Base-by-base conservation (phyloP, 768 basidiomycete species). In the Mycena galericulata region DNA sequence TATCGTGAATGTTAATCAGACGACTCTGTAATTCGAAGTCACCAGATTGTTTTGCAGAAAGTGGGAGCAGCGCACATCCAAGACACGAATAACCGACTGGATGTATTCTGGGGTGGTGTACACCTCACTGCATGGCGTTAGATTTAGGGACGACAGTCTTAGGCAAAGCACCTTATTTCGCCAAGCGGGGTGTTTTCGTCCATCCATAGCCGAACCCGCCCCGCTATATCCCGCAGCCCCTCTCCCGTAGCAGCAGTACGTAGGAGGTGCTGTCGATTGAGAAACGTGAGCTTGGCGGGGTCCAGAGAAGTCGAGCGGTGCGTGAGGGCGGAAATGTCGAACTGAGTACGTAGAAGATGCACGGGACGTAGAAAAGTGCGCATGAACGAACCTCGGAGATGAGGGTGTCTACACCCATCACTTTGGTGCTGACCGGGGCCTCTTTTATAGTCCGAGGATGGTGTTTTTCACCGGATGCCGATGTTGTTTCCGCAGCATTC, bases 181-280 rank as follows among this genome's bases (percentile, higher is more conserved):
- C 90, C 92, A 0, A 83, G 76, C 10, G 84, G 81, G 58, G 86
- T 88, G n/a, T 93, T 77, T 34, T 83, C 74, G 14, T 81, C 79
- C 43, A 72, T 51, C 70, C 66, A 72, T 17, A 29, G 30, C 12
- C 86, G 87, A 17, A 88, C 86, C 60, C 89, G 82, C 47, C 81
- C 77, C 3, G 91, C 88, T 5, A 95, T 82, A 0, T 78, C 73
- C n/a, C 80, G 74, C 27, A 91, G 81, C 1, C 87, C 89, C 17
- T 85, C 79, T 2, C 86, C 79, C 8, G 81, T 82, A 18, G 86
- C 80, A 74, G 89, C 86, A 62, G 80, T 83, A 20, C 82, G 82
- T 79, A 89, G 84, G 18, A 99, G 79, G 74, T 97, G 93, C 50
- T 92, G 90, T 74, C 95, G 96, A 77, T 99, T 98, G 60, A 99